Evolutionary conservation across 2,329 filamentous ascomycete genomes (phyloP), one percentile per base, ranked within the genome.

Genomic region (Tolypocladium paradoxum): DNA sequence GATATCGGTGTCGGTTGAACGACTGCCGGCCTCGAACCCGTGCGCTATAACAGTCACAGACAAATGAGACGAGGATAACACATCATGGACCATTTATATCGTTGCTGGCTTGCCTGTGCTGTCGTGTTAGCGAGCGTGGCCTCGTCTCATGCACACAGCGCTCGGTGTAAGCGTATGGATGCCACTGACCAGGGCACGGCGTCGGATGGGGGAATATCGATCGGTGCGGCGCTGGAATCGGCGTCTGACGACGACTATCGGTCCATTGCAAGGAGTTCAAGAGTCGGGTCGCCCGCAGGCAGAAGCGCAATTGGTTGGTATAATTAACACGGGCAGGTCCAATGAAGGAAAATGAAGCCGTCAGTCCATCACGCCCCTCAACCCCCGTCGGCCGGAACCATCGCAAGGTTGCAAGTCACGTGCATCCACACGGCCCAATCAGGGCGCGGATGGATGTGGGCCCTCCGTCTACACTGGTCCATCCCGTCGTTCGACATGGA

Each of bases 321-420:
- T 56, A 53, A 59, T 55, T 52, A 48, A 54, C 48, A 54, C 53
- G 57, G 56, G 53, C 57, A 58, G 54, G 59, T 55, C 58, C 57
- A 58, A 57, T 57, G 55, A 56, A 56, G 56, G 55, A 57, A 58
- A 58, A 54, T 57, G 56, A 57, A 57, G 57, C 54, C 53, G 53
- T 60, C 59, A 54, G 53, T 56, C 52, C 56, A 60, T 60, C 50
- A 49, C 47, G 58, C 59, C 59, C 61, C 60, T 59, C 58, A 59
- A 50, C 51, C 55, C 55, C 43, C 43, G 43, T 27, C 24, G 43
- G 20, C 43, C 48, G 54, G 56, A 54, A 55, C 49, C 55, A 58
- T 57, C 52, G 51, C 45, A 49, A 53, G 53, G 54, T 54, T 54
- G 29, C 5, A 34, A 50, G 51, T 64, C 61, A 64, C 61, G 61